phyloP scores from a whole-genome alignment of 2,329 filamentous ascomycete species.

The Rutstroemia sp. region DNA sequence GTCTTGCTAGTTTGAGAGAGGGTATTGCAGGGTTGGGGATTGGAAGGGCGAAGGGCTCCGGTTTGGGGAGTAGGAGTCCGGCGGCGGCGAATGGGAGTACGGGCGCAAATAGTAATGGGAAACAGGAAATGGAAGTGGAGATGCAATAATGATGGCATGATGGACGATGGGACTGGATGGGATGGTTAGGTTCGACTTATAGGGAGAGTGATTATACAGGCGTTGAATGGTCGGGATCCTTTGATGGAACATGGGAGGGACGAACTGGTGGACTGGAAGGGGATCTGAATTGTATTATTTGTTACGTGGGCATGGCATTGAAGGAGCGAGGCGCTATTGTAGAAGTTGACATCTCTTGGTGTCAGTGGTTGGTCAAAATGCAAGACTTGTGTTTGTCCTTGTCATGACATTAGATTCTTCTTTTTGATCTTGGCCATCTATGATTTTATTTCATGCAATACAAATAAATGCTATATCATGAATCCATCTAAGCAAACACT shows the following conservation, averaged over 20 bases:
- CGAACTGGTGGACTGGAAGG: not conserved
- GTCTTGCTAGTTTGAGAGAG: conserved; percentile 36
- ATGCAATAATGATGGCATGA: conserved; percentile 35
- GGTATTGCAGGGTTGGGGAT: conserved; percentile 39
- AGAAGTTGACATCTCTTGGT: conserved; percentile 4
- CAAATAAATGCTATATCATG: conserved; percentile 17
- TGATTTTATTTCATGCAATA: conserved; percentile 17
- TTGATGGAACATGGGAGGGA: not conserved
- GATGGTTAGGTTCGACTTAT: not conserved
- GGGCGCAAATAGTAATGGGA: conserved; percentile 11
- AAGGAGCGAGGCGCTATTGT: conserved; percentile 17
- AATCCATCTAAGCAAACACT: not conserved
- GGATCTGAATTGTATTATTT: not conserved
- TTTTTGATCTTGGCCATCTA: not conserved
- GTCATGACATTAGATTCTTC: not conserved
- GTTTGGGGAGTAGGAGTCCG: conserved; percentile 21
- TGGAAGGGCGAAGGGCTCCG: conserved; percentile 19
- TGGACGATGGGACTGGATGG: not conserved
- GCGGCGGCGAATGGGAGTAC: not conserved
- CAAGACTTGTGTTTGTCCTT: not conserved
- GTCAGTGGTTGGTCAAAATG: not conserved
- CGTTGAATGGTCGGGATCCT: not conserved
- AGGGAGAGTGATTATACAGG: not conserved
- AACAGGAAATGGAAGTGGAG: conserved; percentile 39
- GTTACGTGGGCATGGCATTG: conserved; percentile 14